phyloP scores from a whole-genome alignment of 2,329 filamentous ascomycete species.

The Tolypocladium paradoxum region DNA sequence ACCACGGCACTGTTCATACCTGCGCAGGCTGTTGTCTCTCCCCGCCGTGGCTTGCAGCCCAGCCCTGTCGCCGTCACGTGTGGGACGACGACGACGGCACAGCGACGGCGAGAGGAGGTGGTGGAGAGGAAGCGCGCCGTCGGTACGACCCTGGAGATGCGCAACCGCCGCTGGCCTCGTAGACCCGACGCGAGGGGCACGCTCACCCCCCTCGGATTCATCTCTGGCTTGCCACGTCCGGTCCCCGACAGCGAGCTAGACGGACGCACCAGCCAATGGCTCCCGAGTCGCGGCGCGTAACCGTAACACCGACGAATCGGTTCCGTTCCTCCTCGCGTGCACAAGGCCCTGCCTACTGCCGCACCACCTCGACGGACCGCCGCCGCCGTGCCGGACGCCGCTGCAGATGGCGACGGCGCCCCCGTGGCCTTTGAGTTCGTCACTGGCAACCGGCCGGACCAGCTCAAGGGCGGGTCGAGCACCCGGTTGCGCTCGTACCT shows the following conservation, averaged over 20 bases:
- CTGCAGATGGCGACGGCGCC: background rate
- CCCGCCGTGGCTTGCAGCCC: background rate
- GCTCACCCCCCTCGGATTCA: background rate
- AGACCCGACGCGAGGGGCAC: background rate
- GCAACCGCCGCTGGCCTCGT: background rate
- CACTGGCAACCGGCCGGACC: slow-evolving; percentile 10
- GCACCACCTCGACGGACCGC: background rate
- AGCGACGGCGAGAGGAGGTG: background rate
- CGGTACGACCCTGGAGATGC: background rate
- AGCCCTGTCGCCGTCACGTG: background rate
- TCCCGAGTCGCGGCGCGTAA: background rate
- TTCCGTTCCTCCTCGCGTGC: background rate
- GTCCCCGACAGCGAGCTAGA: background rate
- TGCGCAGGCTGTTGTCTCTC: too few relatives aligned
- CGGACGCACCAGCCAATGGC: background rate
- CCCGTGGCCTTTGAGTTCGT: slow-evolving; percentile 10
- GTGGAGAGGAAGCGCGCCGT: too few relatives aligned
- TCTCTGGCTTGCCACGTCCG: background rate
- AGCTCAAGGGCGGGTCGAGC: slow-evolving; percentile 11
- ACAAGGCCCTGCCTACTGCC: too few relatives aligned
- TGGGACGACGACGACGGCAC: background rate
- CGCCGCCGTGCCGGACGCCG: background rate
- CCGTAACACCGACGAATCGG: background rate
- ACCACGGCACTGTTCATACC: too few relatives aligned
- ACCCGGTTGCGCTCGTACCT: slow-evolving; percentile 10